Percentiles rank a stretch among this genome's conserved stretches.
phyloP scores from a whole-genome alignment of 2,329 filamentous ascomycete species.

The Stachybotrys elegans region DNA sequence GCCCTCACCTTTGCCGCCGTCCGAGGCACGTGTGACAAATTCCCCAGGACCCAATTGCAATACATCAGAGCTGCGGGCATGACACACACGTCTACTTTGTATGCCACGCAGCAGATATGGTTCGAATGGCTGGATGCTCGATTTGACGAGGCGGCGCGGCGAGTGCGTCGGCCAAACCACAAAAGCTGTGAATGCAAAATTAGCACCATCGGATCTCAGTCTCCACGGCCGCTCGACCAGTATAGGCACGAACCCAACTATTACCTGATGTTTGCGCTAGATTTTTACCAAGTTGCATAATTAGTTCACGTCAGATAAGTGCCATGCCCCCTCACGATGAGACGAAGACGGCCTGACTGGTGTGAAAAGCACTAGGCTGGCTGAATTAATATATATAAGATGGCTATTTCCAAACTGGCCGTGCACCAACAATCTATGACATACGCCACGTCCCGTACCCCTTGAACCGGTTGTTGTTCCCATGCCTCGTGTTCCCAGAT shows the following conservation, averaged over 20 bases:
- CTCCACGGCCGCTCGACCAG: conserved; percentile 8
- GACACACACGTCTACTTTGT: conserved; percentile 12
- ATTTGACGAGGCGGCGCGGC: conserved; percentile 7
- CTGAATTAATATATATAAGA: too few species aligned
- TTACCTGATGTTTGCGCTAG: conserved; percentile 6
- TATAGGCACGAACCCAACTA: conserved; percentile 9
- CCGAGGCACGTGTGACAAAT: conserved; percentile 13
- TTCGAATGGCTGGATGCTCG: conserved; percentile 16
- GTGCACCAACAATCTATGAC: background rate
- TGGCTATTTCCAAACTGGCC: too few species aligned
- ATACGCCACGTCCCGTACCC: too few species aligned
- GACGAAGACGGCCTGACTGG: too few species aligned
- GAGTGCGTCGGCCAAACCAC: too few species aligned
- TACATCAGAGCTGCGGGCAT: conserved; percentile 14
- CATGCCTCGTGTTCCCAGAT: background rate
- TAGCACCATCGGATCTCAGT: conserved; percentile 4
- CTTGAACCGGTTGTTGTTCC: too few species aligned
- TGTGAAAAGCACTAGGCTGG: too few species aligned
- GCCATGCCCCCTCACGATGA: too few species aligned
- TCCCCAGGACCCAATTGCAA: conserved; percentile 8
- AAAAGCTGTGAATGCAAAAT: conserved; percentile 1
- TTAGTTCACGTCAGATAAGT: too few species aligned
- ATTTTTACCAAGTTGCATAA: conserved; percentile 8
- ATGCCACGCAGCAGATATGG: conserved; percentile 17
- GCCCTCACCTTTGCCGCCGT: conserved; percentile 10